Evolutionary conservation across 2,329 filamentous ascomycete species (phyloP).

Genomic region (Penicillium expansum): DNA sequence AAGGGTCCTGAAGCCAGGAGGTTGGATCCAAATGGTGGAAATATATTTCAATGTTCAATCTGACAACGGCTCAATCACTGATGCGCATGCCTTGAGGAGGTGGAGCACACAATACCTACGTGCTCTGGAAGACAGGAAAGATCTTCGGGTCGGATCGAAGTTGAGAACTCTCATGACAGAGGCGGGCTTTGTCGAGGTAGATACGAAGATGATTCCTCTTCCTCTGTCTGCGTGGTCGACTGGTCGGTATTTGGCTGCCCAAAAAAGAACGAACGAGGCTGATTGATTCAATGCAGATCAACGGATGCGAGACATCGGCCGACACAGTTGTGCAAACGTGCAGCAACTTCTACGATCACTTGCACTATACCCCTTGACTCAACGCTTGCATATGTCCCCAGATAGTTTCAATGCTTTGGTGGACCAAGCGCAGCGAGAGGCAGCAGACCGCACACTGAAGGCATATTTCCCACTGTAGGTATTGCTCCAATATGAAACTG

Average conservation of each 20-base stretch:
- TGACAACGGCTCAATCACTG: conserved; percentile 72
- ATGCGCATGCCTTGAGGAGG: conserved; percentile 60
- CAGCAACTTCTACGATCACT: conserved; percentile 40
- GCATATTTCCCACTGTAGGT: conserved; percentile 48
- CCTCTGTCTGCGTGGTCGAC: conserved; percentile 69
- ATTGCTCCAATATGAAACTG: background rate
- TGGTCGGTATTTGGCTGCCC: conserved; percentile 47
- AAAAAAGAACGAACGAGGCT: conserved; percentile 10
- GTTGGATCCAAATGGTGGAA: conserved; percentile 88
- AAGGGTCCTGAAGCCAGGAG: conserved; percentile 62
- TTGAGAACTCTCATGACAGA: conserved; percentile 58
- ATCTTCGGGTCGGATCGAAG: conserved; percentile 62
- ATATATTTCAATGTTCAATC: conserved; percentile 83
- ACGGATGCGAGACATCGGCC: conserved; percentile 44
- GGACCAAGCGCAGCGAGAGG: conserved; percentile 39
- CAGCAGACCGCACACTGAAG: conserved; percentile 37
- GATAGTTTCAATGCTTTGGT: conserved; percentile 40
- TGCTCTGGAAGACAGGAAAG: conserved; percentile 62
- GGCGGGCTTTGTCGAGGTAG: conserved; percentile 67
- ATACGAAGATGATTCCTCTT: conserved; percentile 62
- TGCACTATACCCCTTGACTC: conserved; percentile 46
- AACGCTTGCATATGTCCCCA: conserved; percentile 41
- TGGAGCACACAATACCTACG: conserved; percentile 67
- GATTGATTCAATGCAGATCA: conserved; percentile 38
- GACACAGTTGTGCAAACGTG: conserved; percentile 39